Base-by-base conservation (phyloP, 371 early-diverging fungal genomes). In the Synchytrium microbalum region DNA sequence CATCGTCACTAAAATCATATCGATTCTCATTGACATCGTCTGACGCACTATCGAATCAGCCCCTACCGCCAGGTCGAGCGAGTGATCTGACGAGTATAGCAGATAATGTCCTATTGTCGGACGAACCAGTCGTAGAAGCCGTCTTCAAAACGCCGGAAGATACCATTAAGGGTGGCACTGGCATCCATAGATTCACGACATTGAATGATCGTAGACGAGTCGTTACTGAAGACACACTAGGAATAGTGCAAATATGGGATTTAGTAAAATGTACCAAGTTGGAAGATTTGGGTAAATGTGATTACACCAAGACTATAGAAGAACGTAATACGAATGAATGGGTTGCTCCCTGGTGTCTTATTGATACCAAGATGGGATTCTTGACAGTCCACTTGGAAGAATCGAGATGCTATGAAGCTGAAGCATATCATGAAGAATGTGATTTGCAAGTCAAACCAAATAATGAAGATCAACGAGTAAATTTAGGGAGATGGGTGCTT, bases 221-320 rank as follows among this genome's bases (percentile, higher is more conserved):
- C 0, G 74, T 95, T n/a, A 90, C 94, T 0, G 80, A 88, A 62
- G 89, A 96, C 69, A 87, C 91, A 10, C 80, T 74, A 26, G 92
- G 91, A 0, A 84, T 84, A 53, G 86, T 95, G 19, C 81, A 83
- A 0, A 70, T 94, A 54, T 96, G 96, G 98, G 96, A 97, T 72
- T 79, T 97, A 32, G 81, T 93, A 38, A 14, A 56, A 26, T 79
- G 79, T 62, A 56, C 57, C 23, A 67, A 68, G 54, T 23, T 75
- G 29, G 64, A 56, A 29, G 56, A 56, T 13, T 24, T 56, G 24
- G 56, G 29, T 24, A 24, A 5, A 24, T 51, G 27, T 26, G 38
- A 58, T 13, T 70, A 63, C 55, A 83, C 88, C 10, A 77, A 78
- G 0, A 82, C 84, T n/a, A 82, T 84, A 14, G 74, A 83, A 33